A percentile compares a stretch with the other conserved stretches of the same genome.
phyloP scores from a whole-genome alignment of 176 grass and related monocot species.

The Melocanna baccifera region DNA sequence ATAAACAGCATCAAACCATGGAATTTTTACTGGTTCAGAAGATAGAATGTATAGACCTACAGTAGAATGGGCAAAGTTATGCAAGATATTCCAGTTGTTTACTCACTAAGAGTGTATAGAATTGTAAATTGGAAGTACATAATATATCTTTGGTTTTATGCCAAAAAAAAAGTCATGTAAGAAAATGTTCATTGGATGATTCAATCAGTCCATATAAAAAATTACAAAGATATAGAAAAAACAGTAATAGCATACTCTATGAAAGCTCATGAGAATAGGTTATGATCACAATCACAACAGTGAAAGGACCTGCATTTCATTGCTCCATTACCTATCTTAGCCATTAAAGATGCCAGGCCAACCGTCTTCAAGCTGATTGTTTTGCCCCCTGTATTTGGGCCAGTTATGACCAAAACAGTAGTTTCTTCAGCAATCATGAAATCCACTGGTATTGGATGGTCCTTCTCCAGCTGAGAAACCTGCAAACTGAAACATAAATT shows the following conservation, averaged over 20 bases:
- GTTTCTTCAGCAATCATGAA: conserved; percentile 73
- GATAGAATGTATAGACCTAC: conserved; percentile 73
- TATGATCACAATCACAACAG: background rate
- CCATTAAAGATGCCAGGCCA: conserved; percentile 76
- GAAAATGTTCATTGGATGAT: conserved; percentile 1
- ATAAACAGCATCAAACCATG: conserved; percentile 83
- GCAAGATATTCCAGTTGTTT: conserved; percentile 4
- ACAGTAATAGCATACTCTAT: background rate
- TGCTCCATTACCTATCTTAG: conserved; percentile 59
- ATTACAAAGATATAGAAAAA: conserved; percentile 5
- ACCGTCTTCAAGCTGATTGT: conserved; percentile 85
- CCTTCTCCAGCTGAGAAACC: conserved; percentile 63
- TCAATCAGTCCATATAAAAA: background rate
- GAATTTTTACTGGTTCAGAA: conserved; percentile 82
- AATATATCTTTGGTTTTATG: conserved; percentile 13
- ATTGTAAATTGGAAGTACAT: background rate
- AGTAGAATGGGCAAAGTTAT: conserved; percentile 30
- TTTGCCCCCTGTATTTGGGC: conserved; percentile 81
- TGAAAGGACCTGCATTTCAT: background rate
- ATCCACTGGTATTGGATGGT: conserved; percentile 58
- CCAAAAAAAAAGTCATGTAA: background rate
- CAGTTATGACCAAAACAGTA: conserved; percentile 75
- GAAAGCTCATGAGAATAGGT: conserved; percentile 7
- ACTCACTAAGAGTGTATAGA: background rate
- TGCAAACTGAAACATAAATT: conserved; percentile 34